Evolutionary conservation across 495 filamentous ascomycete species (phyloP), one percentile per base, ranked within the genome.

Genomic region (Parmelia sp.): DNA sequence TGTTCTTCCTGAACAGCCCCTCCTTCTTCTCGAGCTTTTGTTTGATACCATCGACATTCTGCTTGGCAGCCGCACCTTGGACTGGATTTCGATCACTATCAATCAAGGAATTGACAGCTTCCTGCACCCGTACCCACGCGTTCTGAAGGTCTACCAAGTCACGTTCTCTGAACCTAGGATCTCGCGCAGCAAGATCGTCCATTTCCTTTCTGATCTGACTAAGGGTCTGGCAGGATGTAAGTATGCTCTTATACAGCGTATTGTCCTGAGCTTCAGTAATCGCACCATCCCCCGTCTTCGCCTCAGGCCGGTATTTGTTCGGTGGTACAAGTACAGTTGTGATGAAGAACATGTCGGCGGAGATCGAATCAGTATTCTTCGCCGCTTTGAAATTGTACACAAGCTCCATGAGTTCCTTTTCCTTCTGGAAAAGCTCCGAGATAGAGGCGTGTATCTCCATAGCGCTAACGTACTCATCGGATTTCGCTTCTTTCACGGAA

Each of bases 21-120:
- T 99, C 95, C 76, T 99, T 99, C 82, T 97, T 97, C 76, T 99
- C 95, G 21, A 99, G 82, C 70, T 91, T 88, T 71, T 99, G 95
- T 76, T 97, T 99, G 74, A 99, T 95, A 63, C 95, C 95, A 45
- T 91, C 87, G 64, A 89, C 86, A 53, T 87, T 86, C 57, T 81
- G 76, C 71, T 83, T 83, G 7, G 80, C 88, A 11, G 90, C 90
- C 6, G 82, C 76, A 12, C 92, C 92, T 49, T 86, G 84, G 15
- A 91, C 78, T 17, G 90, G 88, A 72, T 90, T 96, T 66, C 90
- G 86, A 70, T 96, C 86, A 33, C 86, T 80, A 73, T 99, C 95
- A 66, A 97, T 88, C 51, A 97, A 76, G 40, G 89, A 86, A 70
- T 99, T 99, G 63, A 97, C 93, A 53, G 82, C 77, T 60, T 96